Evolutionary conservation across 2,329 filamentous ascomycete genomes (phyloP), one percentile per base, ranked within the genome.

Genomic region (Didymellaceae sp.): DNA sequence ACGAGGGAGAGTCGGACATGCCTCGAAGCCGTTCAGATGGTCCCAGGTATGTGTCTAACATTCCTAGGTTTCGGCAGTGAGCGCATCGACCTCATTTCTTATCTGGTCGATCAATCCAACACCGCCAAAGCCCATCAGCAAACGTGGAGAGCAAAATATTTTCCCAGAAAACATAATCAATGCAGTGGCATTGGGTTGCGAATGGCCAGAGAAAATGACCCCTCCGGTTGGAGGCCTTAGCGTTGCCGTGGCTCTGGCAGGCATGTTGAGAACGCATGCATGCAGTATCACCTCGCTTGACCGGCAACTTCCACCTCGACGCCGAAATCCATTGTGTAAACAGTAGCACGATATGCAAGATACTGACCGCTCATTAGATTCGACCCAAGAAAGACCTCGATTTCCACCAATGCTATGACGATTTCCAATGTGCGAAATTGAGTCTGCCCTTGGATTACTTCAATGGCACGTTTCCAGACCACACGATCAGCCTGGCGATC

Each of bases 361-460:
- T 40, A 42, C 60, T 67, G 47, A 67, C 54, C 21, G 41, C 34
- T 14, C 17, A 32, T 18, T 48, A 71, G 67, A 64, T 70, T 30
- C 42, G 54, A 28, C 50, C 66, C 4, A 59, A 54, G 20, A 57
- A 66, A 28, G 20, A 62, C 13, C 47, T 73, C 5, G 46, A 65
- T 16, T 73, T 73, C 41, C 60, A 67, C 39, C 47, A 63, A 8
- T 74, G 71, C 49, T 69, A 62, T 47, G 52, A 56, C 35, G 54
- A 41, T 8, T 68, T 71, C 32, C 57, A 72, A 54, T 74, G 71
- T 41, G 68, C 71, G 11, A 72, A 68, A 51, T 45, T 73, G 14
- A 64, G 66, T 35, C 43, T 73, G 11, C 71, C 71, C 22, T 51
- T 73, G 11, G 71, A 73, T 51, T 71, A 72, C 53, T 72, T 71